A percentile compares a stretch with the other conserved stretches of the same genome.
phyloP scores from a whole-genome alignment of 208 protist genomes.

The Wallacemonas sp. region DNA sequence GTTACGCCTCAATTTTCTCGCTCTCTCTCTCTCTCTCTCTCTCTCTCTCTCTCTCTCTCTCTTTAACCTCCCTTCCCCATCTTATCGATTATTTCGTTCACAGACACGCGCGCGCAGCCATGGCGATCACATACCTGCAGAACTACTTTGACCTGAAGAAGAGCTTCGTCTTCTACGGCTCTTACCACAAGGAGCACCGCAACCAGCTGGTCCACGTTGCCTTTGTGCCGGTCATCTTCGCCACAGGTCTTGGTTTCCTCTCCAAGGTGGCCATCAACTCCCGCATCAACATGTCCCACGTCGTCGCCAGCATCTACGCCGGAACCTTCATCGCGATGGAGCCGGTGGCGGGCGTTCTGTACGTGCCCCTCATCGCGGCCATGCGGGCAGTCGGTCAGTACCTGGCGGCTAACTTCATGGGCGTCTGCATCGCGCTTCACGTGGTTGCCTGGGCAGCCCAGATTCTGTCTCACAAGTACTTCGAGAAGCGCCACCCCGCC shows the following conservation, averaged over 20 bases:
- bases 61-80: too few species aligned
- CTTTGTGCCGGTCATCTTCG: conserved; percentile 77
- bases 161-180: conserved; percentile 73
- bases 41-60: too few species aligned
- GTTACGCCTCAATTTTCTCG: too few species aligned
- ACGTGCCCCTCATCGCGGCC: conserved; percentile 39
- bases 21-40: too few species aligned
- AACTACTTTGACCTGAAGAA: conserved; percentile 68
- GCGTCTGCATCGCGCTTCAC: conserved; percentile 38
- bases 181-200: conserved; percentile 59
- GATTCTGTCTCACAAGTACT: conserved; percentile 65
- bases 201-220: conserved; percentile 83
- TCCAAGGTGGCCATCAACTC: conserved; percentile 34
- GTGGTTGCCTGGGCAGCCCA: conserved; percentile 53
- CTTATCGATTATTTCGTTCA: too few species aligned
- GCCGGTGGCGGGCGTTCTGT: conserved; percentile 49
- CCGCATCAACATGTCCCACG: conserved; percentile 47
- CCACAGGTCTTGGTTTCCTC: conserved; percentile 51
- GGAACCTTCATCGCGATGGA: conserved; percentile 68
- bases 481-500: conserved; percentile 60
- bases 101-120: background rate
- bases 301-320: conserved; percentile 49
- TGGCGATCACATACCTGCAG: conserved; percentile 37
- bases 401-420: conserved; percentile 29
- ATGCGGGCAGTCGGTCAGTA: conserved; percentile 43